Evolutionary conservation across 495 filamentous ascomycete genomes (phyloP), one percentile per base, ranked within the genome.

Genomic region (Lophium mytilinum): DNA sequence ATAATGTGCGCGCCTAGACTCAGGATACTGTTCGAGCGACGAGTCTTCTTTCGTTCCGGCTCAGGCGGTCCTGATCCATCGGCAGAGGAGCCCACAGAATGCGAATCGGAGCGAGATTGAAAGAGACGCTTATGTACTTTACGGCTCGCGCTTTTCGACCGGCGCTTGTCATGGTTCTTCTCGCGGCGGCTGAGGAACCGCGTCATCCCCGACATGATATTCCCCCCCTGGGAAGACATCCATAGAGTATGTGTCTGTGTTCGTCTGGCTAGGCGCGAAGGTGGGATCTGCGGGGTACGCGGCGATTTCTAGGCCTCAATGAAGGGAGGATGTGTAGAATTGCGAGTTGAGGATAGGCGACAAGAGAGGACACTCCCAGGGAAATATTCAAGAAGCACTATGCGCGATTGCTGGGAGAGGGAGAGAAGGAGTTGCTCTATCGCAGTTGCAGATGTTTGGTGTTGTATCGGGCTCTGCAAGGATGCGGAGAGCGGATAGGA

Each of bases 181-280:
- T 91, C 87, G 43, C 87, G 80, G 60, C 84, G 80, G 51, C 84
- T 89, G 50, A 90, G 81, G 63, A 93, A 85, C 60, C 81, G 73
- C 58, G 83, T 78, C 58, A 87, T 78, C 9, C 80, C 81, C 68
- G 76, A 80, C 79, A 83, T 84, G 47, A 43, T 63, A 53, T 41
- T 39, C 17, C 18, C 42, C 37, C 48, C 37, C 9, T 52, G 50
- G 10, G 40, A 60, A 43, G 61, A 43, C 53, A 52, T 48, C 61
- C 61, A 64, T 64, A 12, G 21, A 57, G 59, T 30, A 30, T 30
- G 24, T 30, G 24, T 6, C 24, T 30, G 24, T 6, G 24, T 30
- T 30, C 6, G 24, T 2, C 24, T 30, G 24, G 24, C 24, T 30
- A 30, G 24, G 6, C 24, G 2, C 24, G 24, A 30, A 30, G 21